Evolutionary conservation across 2,329 filamentous ascomycete species (phyloP).

Genomic region (Hypoxylon sp.): DNA sequence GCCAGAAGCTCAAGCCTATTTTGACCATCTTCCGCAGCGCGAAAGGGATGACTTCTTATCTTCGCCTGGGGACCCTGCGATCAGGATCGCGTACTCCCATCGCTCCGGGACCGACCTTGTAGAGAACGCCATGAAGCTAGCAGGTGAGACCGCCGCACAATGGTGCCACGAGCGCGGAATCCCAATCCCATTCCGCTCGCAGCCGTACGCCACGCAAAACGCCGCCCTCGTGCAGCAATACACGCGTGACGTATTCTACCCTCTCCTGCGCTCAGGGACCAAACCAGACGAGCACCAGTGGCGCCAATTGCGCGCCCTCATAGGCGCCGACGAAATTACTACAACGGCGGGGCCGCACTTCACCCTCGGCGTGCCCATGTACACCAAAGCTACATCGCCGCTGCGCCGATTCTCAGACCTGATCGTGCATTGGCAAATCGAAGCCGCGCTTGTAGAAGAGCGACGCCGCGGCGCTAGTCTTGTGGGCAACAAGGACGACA

Average conservation of each 20-base stretch:
- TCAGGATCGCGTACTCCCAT: constrained; percentile 56
- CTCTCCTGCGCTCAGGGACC: constrained; percentile 54
- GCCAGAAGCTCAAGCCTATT: constrained; percentile 59
- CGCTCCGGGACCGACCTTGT: constrained; percentile 56
- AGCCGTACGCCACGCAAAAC: constrained; percentile 58
- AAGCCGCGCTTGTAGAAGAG: constrained; percentile 66
- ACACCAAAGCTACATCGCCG: constrained; percentile 74
- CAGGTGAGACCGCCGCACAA: constrained; percentile 70
- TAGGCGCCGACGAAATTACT: constrained; percentile 66
- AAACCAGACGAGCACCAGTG: constrained; percentile 51
- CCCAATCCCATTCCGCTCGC: constrained; percentile 69
- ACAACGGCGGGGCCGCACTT: constrained; percentile 67
- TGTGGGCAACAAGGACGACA: constrained; percentile 48
- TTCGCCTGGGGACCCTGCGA: constrained; percentile 64
- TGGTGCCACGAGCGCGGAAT: constrained; percentile 71
- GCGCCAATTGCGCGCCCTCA: constrained; percentile 53
- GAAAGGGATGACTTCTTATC: constrained; percentile 48
- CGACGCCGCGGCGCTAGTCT: constrained; percentile 53
- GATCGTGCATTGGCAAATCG: constrained; percentile 75
- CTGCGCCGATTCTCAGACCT: constrained; percentile 74
- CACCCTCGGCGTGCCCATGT: constrained; percentile 69
- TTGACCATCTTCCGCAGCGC: constrained; percentile 52
- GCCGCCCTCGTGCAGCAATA: constrained; percentile 55
- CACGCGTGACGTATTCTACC: constrained; percentile 55
- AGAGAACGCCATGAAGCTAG: constrained; percentile 69